phyloP scores from a whole-genome alignment of 805 yeast genomes.

The Suhomyces sp. region DNA sequence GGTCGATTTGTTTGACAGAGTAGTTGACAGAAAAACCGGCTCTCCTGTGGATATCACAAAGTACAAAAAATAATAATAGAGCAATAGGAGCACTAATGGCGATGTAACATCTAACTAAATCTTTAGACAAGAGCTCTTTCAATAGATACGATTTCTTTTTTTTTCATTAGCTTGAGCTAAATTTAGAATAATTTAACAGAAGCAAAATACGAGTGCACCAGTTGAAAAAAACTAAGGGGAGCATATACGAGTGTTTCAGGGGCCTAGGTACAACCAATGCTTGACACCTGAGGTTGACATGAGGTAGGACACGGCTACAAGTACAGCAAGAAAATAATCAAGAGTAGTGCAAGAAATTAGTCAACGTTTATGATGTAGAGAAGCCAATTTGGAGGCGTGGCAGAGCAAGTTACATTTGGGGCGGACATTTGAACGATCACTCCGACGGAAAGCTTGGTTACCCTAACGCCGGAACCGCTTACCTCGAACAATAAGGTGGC shows the following conservation, averaged over 20 bases:
- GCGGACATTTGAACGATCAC: background rate
- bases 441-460: background rate
- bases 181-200: background rate
- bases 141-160: background rate
- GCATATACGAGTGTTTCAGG: background rate
- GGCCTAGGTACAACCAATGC: background rate
- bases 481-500: background rate
- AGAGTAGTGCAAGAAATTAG: background rate
- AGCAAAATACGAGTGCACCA: background rate
- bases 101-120: background rate
- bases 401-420: background rate
- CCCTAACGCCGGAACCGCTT: no score
- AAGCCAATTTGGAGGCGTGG: no score
- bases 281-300: background rate
- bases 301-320: background rate
- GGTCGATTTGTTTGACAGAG: conserved; percentile 37
- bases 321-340: background rate
- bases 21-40: conserved; percentile 16
- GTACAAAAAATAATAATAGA: background rate
- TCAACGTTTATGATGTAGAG: no score
- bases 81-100: background rate
- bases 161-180: background rate
- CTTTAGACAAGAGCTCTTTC: background rate
- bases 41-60: background rate
- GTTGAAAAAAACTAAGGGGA: background rate